Base-by-base conservation (phyloP, 2,329 filamentous ascomycete genomes). In the Seiridium cupressi region DNA sequence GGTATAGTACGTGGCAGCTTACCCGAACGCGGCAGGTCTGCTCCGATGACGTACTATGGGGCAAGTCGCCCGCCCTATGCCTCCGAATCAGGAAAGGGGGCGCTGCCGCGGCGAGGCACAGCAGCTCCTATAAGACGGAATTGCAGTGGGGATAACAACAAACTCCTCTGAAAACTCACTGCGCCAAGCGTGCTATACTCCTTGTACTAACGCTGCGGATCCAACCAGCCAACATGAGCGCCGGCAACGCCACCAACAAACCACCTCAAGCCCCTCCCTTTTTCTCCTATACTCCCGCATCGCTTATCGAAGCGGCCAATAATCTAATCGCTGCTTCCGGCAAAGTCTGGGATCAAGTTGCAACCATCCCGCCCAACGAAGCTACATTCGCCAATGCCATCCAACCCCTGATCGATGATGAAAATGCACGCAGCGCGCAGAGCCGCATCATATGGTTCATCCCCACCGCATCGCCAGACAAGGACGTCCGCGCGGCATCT, bases 331-430 rank as follows among this genome's bases (percentile, higher is more conserved):
- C 51, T 42, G 51, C 51, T 18, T 9, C 51, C 9, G 32, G 32
- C 51, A 38, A 55, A 18, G 51, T 55, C 51, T 55, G 51, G 51
- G 51, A 55, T 18, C 34, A 55, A 40, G 32, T 55, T 5, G 51
- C 51, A 7, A 10, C 7, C 10, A 55, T 55, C 18, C 34, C 51
- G 13, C 51, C 51, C 51, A 36, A 26, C 18, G 36, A 55, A 10
- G 51, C 51, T 4, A 55, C 51, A 4, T 55, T 55, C 51, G 51
- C 34, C 34, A 55, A 26, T 42, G 32, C 51, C 9, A 55, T 55
- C 11, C 34, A 55, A 26, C 51, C 51, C 7, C 38, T 55, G 5
- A 55, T 55, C 13, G 36, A 26, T 18, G 51, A 55, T 10, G 51
- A 55, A 35, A 55, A 55, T 18, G 51, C 8, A 35, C 51, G 51